phyloP scores from a whole-genome alignment of 2,329 filamentous ascomycete genomes.

The Diplocarpon rosae region DNA sequence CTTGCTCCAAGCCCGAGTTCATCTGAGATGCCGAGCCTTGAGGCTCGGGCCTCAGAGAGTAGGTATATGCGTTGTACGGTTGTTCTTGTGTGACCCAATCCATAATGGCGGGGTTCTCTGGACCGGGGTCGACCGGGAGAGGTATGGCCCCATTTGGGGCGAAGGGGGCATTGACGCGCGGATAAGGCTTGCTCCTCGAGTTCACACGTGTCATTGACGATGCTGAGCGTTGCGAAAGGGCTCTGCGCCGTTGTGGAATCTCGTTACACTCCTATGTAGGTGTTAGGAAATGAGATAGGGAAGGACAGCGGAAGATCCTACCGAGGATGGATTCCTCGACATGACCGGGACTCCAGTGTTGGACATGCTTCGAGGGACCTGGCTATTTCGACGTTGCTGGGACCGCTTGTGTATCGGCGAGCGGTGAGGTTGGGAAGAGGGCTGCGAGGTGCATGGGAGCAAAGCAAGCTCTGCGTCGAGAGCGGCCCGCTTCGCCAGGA shows the following conservation, averaged over 20 bases:
- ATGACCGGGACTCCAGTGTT: conserved; percentile 20
- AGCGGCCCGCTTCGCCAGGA: conserved; percentile 19
- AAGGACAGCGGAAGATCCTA: conserved; percentile 16
- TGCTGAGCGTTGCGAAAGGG: conserved; percentile 24
- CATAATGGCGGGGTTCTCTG: conserved; percentile 19
- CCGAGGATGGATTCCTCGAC: conserved; percentile 20
- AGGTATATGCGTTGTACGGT: conserved; percentile 19
- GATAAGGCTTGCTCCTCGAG: conserved; percentile 21
- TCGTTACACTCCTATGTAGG: conserved; percentile 21
- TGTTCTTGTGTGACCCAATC: conserved; percentile 23
- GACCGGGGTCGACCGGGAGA: conserved; percentile 17
- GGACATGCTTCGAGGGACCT: conserved; percentile 25
- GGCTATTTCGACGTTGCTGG: conserved; percentile 17
- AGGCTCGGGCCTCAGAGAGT: conserved; percentile 16
- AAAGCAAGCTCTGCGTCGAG: conserved; percentile 22
- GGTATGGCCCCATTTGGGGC: conserved; percentile 19
- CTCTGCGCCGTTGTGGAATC: conserved; percentile 15
- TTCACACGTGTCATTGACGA: conserved; percentile 22
- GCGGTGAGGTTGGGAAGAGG: conserved; percentile 16
- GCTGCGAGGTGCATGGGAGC: conserved; percentile 5
- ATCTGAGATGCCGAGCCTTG: conserved; percentile 17
- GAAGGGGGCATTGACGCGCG: conserved; percentile 21
- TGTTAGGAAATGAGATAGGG: conserved; percentile 16
- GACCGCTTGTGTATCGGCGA: conserved; percentile 23
- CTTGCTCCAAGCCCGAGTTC: conserved; percentile 19